phyloP scores from a whole-genome alignment of 2,329 filamentous ascomycete species.

The Ophiognomonia clavigignenti-juglandacearum region DNA sequence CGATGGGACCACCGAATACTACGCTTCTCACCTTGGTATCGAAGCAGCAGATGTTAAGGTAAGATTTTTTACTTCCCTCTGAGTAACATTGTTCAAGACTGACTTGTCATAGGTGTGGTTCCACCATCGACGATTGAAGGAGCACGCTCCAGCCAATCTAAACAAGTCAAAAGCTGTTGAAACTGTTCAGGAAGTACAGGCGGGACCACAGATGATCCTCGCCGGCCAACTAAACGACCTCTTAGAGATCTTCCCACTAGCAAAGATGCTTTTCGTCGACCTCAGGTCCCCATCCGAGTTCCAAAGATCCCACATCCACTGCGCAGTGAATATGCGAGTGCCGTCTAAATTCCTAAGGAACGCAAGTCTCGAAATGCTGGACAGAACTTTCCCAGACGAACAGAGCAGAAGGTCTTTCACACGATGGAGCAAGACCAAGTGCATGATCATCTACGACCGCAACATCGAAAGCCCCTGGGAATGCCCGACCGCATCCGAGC shows the following conservation, averaged over 20 bases:
- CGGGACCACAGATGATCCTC: conserved; percentile 42
- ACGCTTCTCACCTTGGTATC: conserved; percentile 50
- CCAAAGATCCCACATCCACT: conserved; percentile 45
- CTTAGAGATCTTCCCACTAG: conserved; percentile 43
- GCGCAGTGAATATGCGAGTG: conserved; percentile 46
- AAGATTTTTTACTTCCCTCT: conserved; percentile 15
- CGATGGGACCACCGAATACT: conserved; percentile 45
- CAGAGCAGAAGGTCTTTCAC: conserved; percentile 41
- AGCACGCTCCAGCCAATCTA: conserved; percentile 39
- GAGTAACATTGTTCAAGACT: too few relatives aligned
- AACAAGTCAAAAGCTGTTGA: conserved; percentile 39
- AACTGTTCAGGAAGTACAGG: conserved; percentile 23
- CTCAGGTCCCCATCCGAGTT: conserved; percentile 43
- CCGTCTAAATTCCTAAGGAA: conserved; percentile 44
- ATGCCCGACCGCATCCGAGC: conserved; percentile 41
- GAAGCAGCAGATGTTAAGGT: conserved; percentile 47
- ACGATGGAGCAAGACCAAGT: conserved; percentile 41
- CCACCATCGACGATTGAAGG: conserved; percentile 46
- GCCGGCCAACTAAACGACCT: conserved; percentile 46
- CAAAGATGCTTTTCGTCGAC: conserved; percentile 44
- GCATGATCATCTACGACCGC: conserved; percentile 49
- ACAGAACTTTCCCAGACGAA: conserved; percentile 44
- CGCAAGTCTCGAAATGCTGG: conserved; percentile 46
- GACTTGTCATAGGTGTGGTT: conserved; percentile 39
- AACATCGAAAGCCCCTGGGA: conserved; percentile 45